phyloP scores from a whole-genome alignment of 208 protist species.

The Trypanosoma avium region DNA sequence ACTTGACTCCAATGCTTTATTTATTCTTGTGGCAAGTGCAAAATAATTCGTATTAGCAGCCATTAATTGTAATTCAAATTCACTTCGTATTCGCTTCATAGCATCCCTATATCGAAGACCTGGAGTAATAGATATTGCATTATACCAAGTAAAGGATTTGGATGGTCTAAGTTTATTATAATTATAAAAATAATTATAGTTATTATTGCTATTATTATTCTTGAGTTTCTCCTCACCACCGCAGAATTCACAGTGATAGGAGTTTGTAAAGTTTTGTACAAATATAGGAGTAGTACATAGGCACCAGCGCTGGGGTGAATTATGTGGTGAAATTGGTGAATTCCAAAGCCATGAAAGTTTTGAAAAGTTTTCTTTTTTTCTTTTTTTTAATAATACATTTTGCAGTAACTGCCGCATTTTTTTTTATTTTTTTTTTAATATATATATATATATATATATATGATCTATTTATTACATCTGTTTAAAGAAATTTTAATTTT shows the following conservation, averaged over 20 bases:
- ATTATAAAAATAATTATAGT: no score
- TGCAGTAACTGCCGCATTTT: conserved; percentile 2
- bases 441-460: no score
- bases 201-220: no score
- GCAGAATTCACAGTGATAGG: conserved; percentile 9
- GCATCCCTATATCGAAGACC: not conserved
- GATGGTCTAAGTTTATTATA: not conserved
- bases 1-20: not conserved
- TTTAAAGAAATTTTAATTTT: no score
- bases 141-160: not conserved
- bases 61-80: not conserved
- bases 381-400: conserved; percentile 10
- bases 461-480: no score
- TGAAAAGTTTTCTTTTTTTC: conserved; percentile 22
- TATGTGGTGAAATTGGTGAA: not conserved
- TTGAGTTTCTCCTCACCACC: not conserved
- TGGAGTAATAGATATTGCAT: not conserved
- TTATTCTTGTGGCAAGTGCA: not conserved
- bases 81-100: not conserved
- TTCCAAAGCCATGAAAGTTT: conserved; percentile 7
- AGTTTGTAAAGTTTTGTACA: not conserved
- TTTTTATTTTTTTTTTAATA: not conserved
- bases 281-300: conserved; percentile 3
- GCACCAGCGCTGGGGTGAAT: not conserved
- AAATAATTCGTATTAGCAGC: not conserved